Conservation (phyloP, 2,329 filamentous ascomycete genomes). For the Metarhizium robertsii region DNA sequence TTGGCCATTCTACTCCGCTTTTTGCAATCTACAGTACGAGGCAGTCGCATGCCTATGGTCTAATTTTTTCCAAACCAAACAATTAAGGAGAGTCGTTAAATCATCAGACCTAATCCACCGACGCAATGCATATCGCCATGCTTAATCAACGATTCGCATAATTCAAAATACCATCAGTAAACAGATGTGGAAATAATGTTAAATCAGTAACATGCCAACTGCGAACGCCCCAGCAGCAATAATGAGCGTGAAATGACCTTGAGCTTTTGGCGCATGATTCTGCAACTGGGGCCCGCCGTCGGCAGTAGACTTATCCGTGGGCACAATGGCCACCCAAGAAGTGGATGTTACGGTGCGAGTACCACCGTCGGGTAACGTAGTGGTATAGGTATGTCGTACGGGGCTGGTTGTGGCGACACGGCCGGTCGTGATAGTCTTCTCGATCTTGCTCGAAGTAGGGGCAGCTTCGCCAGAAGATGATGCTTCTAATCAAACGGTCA, state of each 20-base stretch:
- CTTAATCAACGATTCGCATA: background rate
- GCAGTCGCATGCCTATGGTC: background rate
- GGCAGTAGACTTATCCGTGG: constrained; percentile 20
- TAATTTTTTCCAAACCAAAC: background rate
- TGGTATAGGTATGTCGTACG: constrained; percentile 33
- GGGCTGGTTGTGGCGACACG: constrained; percentile 24
- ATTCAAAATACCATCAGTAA: background rate
- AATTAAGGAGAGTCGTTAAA: constrained; percentile 5
- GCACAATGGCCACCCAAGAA: constrained; percentile 36
- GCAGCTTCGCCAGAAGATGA: background rate
- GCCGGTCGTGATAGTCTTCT: constrained; percentile 24
- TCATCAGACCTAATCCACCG: background rate
- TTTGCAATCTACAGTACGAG: background rate
- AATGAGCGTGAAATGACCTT: constrained; percentile 9
- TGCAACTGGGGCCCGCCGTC: constrained; percentile 26
- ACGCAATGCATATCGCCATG: constrained; percentile 1
- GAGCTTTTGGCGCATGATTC: constrained; percentile 21
- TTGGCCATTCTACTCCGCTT: background rate
- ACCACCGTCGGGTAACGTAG: constrained; percentile 34
- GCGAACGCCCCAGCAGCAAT: constrained; percentile 19
- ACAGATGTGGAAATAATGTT: background rate
- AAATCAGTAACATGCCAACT: constrained; percentile 8
- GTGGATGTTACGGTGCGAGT: constrained; percentile 39
- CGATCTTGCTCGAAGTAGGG: constrained; percentile 12
- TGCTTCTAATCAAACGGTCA: constrained; percentile 5